Base-by-base conservation (phyloP, 2,329 filamentous ascomycete species). In the Cephalotrichum gorgonifer region DNA sequence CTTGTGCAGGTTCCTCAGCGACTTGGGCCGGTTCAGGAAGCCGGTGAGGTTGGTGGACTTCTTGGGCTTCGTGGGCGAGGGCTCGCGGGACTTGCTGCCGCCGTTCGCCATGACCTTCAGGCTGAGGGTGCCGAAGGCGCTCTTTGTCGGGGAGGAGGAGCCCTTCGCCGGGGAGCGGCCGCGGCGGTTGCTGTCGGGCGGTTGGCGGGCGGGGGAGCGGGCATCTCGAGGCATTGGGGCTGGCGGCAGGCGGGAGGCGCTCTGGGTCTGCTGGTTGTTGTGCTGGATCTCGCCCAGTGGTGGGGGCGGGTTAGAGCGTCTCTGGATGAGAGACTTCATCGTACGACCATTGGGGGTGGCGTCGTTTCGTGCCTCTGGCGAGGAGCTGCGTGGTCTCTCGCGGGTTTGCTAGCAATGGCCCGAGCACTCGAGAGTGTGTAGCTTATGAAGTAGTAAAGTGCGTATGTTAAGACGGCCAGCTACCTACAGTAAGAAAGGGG, bases 41-140 rank as follows among this genome's bases (percentile, higher is more conserved):
- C 76, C 81, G 1, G 81, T 80, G n/a, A 97, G 73, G 61, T 89
- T 94, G 28, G 86, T 86, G 3, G 86, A 78, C 70, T 91, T 94
- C 60, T 84, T 85, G 25, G 80, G 79, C 60, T 85, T 86, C 51
- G 73, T 73, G 11, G 75, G 74, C 38, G 76, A 76, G 23, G 66
- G 56, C 47, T 76, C 73, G 52, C 65, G 62, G 33, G 64, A 64
- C 35, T 39, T 39, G 55, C 71, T 71, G 50, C 50, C 48, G 25
- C 44, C 44, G 67, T 64, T 23, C 59, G 55, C 47, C 22, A 67
- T 59, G 3, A 69, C 64, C 55, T 72, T 73, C 50, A 78, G 59
- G 4, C 71, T 70, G 22, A 74, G 63, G 43, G 61, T 65, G 52
- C 65, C 65, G 50, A 71, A 62, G 14, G 62, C 65, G 51, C 63